phyloP scores from a whole-genome alignment of 148 eudicot genomes.

The Camellia lanceoleosa region DNA sequence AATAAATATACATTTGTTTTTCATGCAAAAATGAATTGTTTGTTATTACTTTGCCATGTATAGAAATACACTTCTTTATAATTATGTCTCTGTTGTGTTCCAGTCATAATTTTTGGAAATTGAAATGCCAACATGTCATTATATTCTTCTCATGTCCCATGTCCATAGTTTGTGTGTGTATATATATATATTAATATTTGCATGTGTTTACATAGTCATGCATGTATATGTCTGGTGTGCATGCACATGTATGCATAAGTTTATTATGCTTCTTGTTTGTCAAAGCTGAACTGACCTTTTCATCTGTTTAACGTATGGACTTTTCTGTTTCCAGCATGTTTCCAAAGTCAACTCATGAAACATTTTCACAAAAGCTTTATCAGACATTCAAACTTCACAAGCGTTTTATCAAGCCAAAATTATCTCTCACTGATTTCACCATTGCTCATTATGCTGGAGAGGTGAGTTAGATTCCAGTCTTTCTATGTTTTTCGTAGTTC shows the following conservation, averaged over 20 bases:
- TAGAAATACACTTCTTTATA: background rate
- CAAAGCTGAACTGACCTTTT: background rate
- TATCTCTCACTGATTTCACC: conserved; percentile 92
- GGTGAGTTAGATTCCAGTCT: conserved; percentile 39
- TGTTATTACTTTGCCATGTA: background rate
- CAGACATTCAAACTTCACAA: conserved; percentile 83
- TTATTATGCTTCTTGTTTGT: background rate
- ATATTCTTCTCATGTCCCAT: background rate
- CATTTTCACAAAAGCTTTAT: conserved; percentile 88
- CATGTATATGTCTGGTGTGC: background rate
- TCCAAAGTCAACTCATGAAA: conserved; percentile 96
- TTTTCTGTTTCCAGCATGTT: conserved; percentile 75
- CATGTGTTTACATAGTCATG: background rate
- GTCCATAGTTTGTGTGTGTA: background rate
- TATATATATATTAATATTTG: background rate
- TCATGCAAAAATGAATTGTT: background rate
- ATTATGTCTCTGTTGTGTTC: background rate
- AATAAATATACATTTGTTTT: background rate
- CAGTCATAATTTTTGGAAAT: background rate
- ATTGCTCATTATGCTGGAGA: conserved; percentile 98
- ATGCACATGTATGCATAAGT: background rate
- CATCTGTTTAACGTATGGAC: conserved; percentile 5
- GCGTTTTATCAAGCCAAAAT: conserved; percentile 91
- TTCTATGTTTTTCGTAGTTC: conserved; percentile 1
- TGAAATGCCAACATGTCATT: background rate